A percentile compares a stretch with the other conserved stretches of the same genome.
phyloP scores from a whole-genome alignment of 345 rosid species.

The Angophora floribunda region DNA sequence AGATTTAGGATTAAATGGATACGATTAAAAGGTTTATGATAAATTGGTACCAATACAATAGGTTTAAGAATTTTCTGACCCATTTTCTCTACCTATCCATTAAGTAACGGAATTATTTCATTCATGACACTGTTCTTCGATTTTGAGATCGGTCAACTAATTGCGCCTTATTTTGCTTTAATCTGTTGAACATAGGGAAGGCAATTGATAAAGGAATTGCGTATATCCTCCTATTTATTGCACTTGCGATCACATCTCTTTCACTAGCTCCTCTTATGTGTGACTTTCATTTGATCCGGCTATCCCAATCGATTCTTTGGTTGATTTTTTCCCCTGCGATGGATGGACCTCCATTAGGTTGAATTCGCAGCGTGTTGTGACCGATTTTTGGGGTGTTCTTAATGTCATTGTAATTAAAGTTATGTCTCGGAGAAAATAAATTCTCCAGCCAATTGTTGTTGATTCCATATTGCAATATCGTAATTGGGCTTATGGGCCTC shows the following conservation, averaged over 20 bases:
- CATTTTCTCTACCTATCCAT: neutral
- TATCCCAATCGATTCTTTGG: neutral
- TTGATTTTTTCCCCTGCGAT: neutral
- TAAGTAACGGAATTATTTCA: too few relatives aligned
- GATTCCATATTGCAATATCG: neutral
- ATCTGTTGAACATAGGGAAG: neutral
- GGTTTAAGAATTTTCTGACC: too few relatives aligned
- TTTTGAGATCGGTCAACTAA: neutral
- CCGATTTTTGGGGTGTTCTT: neutral
- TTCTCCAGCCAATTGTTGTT: neutral
- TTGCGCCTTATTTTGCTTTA: neutral
- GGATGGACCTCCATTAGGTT: neutral
- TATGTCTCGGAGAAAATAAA: too few relatives aligned
- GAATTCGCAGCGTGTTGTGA: neutral
- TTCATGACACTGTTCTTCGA: neutral
- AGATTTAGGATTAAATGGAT: too few relatives aligned
- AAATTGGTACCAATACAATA: too few relatives aligned
- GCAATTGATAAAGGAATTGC: constrained; percentile 21
- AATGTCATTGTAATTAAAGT: too few relatives aligned
- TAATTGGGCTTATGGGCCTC: too few relatives aligned
- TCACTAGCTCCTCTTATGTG: neutral
- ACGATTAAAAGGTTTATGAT: too few relatives aligned
- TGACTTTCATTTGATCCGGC: neutral
- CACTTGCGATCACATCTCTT: constrained; percentile 8
- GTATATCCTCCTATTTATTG: constrained; percentile 3